Conservation (phyloP, 2,329 filamentous ascomycete species). For the Drechslera avenae region DNA sequence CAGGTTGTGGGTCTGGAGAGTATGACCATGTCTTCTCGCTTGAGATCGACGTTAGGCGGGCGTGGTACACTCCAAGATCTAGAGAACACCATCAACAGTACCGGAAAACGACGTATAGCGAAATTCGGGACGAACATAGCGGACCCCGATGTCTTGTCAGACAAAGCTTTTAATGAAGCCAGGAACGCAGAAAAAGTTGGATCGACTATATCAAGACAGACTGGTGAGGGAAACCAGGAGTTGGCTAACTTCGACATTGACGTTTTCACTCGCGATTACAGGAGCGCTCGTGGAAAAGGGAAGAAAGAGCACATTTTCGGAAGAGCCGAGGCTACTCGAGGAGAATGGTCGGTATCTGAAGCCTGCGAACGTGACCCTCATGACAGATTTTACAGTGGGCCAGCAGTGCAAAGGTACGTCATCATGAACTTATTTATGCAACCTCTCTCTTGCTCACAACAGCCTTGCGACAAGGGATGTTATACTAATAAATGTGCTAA, state of each 20-base stretch:
- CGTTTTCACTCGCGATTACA: conserved; percentile 40
- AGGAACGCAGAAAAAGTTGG: conserved; percentile 35
- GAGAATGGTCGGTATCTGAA: conserved; percentile 44
- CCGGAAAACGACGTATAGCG: conserved; percentile 80
- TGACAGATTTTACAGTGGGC: conserved; percentile 44
- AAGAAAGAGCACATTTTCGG: conserved; percentile 50
- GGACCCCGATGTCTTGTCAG: conserved; percentile 41
- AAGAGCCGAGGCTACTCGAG: conserved; percentile 47
- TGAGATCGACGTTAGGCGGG: conserved; percentile 55
- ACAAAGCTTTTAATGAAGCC: conserved; percentile 25
- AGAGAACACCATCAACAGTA: conserved; percentile 70
- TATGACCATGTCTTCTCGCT: conserved; percentile 74
- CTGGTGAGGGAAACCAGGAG: conserved; percentile 23
- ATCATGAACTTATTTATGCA: neutral
- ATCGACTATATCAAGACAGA: conserved; percentile 29
- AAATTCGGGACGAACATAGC: conserved; percentile 71
- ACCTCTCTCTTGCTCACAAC: no score
- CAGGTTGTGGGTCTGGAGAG: conserved; percentile 79
- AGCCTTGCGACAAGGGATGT: no score
- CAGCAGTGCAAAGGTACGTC: conserved; percentile 46
- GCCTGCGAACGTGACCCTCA: conserved; percentile 39
- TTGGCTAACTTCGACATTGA: conserved; percentile 43
- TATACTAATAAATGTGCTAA: conserved; percentile 16
- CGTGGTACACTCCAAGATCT: conserved; percentile 65
- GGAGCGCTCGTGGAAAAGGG: conserved; percentile 13